These are phyloP conservation scores for Saccharomycopsis synnaedendra DNA, from an alignment of 805 yeast species.

Conservation along the genomic window DNA sequence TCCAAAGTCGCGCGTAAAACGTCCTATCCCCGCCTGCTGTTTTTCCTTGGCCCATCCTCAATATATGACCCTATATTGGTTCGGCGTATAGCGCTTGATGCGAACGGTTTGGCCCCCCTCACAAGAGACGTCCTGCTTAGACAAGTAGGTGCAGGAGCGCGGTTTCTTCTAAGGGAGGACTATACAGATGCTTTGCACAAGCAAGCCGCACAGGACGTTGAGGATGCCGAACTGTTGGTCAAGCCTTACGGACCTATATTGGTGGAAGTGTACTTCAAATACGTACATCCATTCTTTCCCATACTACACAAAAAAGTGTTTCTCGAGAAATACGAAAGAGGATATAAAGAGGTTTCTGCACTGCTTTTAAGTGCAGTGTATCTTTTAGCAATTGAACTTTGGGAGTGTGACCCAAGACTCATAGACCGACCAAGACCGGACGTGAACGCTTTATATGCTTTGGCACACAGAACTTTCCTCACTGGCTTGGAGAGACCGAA, in stretches of 20 bases:
- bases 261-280: slow-evolving; percentile 70
- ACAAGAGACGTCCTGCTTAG: slow-evolving; percentile 57
- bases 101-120: slow-evolving; percentile 72
- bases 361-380: slow-evolving; percentile 88
- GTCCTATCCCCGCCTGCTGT: slow-evolving; percentile 73
- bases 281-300: slow-evolving; percentile 87
- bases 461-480: slow-evolving; percentile 53
- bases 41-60: slow-evolving; percentile 82
- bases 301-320: slow-evolving; percentile 85
- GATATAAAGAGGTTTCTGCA: slow-evolving; percentile 86
- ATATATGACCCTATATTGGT: slow-evolving; percentile 65
- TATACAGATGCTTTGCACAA: slow-evolving; percentile 58
- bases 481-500: slow-evolving; percentile 81
- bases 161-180: slow-evolving; percentile 74
- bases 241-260: slow-evolving; percentile 87
- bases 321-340: slow-evolving; percentile 79
- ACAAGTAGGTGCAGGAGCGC: slow-evolving; percentile 65
- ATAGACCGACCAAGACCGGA: slow-evolving; percentile 74
- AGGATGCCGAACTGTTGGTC: slow-evolving; percentile 71
- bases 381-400: slow-evolving; percentile 82
- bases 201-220: slow-evolving; percentile 66
- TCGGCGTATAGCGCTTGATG: slow-evolving; percentile 50
- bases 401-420: slow-evolving; percentile 79
- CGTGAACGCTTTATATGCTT: slow-evolving; percentile 52
- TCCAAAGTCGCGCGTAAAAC: too few relatives aligned